A percentile compares a stretch with the other conserved stretches of the same genome.
Conservation (phyloP, 1,284 basidiomycete genomes). For the Boletellus deceptivus region DNA sequence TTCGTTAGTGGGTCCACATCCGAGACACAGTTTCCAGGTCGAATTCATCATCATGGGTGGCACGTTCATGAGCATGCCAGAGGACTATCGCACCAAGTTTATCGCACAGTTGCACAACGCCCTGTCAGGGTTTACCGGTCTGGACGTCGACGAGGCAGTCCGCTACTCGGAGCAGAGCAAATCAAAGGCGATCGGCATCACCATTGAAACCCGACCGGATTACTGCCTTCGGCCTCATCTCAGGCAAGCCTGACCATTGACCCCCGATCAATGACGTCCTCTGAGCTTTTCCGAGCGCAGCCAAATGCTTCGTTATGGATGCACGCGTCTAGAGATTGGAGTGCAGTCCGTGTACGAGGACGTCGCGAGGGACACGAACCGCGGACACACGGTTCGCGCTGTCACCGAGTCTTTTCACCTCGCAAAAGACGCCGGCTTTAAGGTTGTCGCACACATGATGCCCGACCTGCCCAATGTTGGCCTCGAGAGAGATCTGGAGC, state of each 20-base stretch:
- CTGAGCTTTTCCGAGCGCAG: constrained; percentile 39
- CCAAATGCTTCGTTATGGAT: constrained; percentile 99
- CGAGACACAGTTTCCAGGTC: constrained; percentile 52
- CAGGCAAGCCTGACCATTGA: constrained; percentile 45
- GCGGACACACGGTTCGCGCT: constrained; percentile 96
- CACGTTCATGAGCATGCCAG: constrained; percentile 99
- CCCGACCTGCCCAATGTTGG: constrained; percentile 97
- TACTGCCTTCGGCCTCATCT: constrained; percentile 98
- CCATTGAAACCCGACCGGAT: constrained; percentile 98
- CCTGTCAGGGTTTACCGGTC: constrained; percentile 90
- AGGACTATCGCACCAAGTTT: constrained; percentile 92
- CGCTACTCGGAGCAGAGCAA: constrained; percentile 94
- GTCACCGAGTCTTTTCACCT: constrained; percentile 98
- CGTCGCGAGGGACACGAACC: constrained; percentile 97
- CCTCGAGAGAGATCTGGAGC: constrained; percentile 94
- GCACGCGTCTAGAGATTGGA: constrained; percentile 96
- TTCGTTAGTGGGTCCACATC: not conserved
- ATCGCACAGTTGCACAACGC: constrained; percentile 98
- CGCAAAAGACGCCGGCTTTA: constrained; percentile 99
- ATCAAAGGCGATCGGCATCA: constrained; percentile 98
- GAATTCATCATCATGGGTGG: constrained; percentile 99
- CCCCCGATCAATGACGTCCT: not conserved
- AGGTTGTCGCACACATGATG: constrained; percentile 99
- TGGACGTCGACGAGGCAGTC: constrained; percentile 97
- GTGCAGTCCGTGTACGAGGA: constrained; percentile 99